These are phyloP conservation scores for Cercospora zeina DNA, from an alignment of 2,329 filamentous ascomycete genomes.

Conservation along the genomic window DNA sequence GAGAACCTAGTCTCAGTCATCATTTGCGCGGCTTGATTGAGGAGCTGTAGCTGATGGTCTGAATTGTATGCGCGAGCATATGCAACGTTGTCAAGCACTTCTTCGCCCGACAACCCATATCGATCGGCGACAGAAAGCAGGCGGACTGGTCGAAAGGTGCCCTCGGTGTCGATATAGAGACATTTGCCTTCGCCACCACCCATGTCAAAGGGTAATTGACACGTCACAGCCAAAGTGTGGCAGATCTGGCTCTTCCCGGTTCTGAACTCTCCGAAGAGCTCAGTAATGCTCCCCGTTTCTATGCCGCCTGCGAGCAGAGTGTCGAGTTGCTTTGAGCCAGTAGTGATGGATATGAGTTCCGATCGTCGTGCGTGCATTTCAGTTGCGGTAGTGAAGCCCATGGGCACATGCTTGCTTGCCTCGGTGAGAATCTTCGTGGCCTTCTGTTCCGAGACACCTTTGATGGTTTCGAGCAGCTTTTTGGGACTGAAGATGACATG, in stretches of 20 bases:
- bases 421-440: conserved; percentile 87
- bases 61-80: conserved; percentile 98
- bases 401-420: conserved; percentile 92
- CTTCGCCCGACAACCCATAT: conserved; percentile 91
- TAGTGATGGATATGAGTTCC: conserved; percentile 96
- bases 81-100: conserved; percentile 96
- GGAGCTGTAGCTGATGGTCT: conserved; percentile 90
- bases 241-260: conserved; percentile 99
- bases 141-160: conserved; percentile 89
- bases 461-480: conserved; percentile 86
- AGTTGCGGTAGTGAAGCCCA: conserved; percentile 98
- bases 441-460: conserved; percentile 96
- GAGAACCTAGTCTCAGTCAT: conserved; percentile 99
- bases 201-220: conserved; percentile 97
- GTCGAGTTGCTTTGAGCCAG: conserved; percentile 95
- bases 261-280: conserved; percentile 96
- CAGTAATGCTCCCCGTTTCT: conserved; percentile 96
- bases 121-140: conserved; percentile 88
- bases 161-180: conserved; percentile 97
- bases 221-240: conserved; percentile 97
- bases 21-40: conserved; percentile 95
- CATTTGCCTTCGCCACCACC: conserved; percentile 98
- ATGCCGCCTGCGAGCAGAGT: conserved; percentile 91
- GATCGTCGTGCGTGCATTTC: conserved; percentile 98
- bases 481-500: conserved; percentile 53